These are phyloP conservation scores for Colletotrichum orbiculare DNA, from an alignment of 2,329 filamentous ascomycete genomes.

Conservation along the genomic window DNA sequence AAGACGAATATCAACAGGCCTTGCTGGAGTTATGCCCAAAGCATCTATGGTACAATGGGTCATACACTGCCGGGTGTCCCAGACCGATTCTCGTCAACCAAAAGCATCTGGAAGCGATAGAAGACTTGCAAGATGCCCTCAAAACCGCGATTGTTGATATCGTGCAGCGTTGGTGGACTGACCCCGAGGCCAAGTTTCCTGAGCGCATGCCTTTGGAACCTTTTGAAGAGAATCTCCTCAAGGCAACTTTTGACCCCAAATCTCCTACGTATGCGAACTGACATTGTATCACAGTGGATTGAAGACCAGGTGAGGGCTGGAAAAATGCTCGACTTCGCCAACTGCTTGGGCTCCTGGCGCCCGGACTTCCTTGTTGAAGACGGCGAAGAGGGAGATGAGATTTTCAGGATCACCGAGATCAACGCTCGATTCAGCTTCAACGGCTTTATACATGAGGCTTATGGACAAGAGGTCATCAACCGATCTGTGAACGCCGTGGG, in stretches of 20 bases:
- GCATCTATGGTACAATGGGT: constrained; percentile 44
- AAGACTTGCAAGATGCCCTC: constrained; percentile 45
- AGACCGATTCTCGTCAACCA: constrained; percentile 48
- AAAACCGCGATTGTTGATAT: constrained; percentile 48
- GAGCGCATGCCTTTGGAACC: constrained; percentile 48
- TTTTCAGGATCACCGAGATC: constrained; percentile 51
- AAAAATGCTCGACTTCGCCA: constrained; percentile 39
- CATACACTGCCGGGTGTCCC: constrained; percentile 43
- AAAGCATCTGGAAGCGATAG: constrained; percentile 45
- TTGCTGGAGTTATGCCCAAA: constrained; percentile 41
- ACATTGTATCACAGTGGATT: constrained; percentile 42
- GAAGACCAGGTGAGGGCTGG: constrained; percentile 42
- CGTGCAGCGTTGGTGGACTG: constrained; percentile 52
- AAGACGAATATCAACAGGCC: constrained; percentile 23
- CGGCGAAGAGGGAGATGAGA: constrained; percentile 36
- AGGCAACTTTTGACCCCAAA: constrained; percentile 36
- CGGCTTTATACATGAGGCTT: constrained; percentile 45
- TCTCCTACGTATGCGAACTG: background rate
- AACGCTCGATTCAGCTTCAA: constrained; percentile 56
- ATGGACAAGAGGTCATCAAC: constrained; percentile 45
- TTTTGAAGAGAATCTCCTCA: constrained; percentile 45
- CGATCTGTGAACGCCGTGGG: constrained; percentile 24
- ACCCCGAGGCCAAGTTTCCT: constrained; percentile 44
- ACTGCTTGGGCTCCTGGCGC: constrained; percentile 48
- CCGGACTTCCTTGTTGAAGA: constrained; percentile 53